Percentiles rank a stretch among this genome's conserved stretches.
These are phyloP conservation scores for Acidomyces sp. DNA, from an alignment of 495 filamentous ascomycete genomes.

Conservation along the genomic window DNA sequence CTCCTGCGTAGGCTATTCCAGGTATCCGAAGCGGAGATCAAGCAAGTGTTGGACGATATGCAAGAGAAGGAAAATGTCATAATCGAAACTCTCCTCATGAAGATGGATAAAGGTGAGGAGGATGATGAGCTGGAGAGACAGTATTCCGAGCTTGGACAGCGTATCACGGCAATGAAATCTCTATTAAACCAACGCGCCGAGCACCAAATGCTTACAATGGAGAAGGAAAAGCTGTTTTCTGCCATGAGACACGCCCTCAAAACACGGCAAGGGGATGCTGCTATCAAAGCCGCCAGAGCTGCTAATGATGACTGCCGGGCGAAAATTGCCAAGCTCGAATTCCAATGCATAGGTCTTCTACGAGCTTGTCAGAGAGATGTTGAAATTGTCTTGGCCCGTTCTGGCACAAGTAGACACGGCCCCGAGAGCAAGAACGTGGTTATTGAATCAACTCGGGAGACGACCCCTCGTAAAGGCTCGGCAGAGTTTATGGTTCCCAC, in stretches of 20 bases:
- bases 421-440: constrained; percentile 2
- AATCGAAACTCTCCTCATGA: background rate
- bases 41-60: background rate
- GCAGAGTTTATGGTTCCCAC: background rate
- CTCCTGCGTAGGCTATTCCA: constrained; percentile 4
- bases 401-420: background rate
- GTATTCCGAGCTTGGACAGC: background rate
- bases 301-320: constrained; percentile 7
- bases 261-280: background rate
- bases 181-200: constrained; percentile 5
- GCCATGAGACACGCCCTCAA: constrained; percentile 10
- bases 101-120: constrained; percentile 2
- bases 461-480: background rate
- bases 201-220: background rate
- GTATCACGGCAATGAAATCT: background rate
- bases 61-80: background rate
- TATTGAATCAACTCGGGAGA: constrained; percentile 9
- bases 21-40: background rate
- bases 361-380: constrained; percentile 2
- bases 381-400: constrained; percentile 1
- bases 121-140: constrained; percentile 1
- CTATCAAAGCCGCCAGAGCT: constrained; percentile 1
- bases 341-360: constrained; percentile 1
- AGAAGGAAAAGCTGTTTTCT: constrained; percentile 8
- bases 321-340: constrained; percentile 2